Conservation (phyloP, 495 filamentous ascomycete species). For the Penicillium atrosanguineum region DNA sequence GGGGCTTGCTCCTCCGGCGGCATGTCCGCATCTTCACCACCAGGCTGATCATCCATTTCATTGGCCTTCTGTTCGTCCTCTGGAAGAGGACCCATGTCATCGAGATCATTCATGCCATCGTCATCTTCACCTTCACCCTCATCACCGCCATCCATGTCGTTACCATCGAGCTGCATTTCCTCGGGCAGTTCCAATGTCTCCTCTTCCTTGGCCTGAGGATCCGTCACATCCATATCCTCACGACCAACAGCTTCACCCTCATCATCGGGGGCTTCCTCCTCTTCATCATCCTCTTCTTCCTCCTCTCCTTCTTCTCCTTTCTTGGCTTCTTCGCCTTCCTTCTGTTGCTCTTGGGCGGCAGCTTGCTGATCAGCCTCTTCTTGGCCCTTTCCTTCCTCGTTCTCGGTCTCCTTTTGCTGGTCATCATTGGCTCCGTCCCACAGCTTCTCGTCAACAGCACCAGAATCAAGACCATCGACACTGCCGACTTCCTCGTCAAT, state of each 20-base stretch:
- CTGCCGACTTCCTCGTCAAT: constrained; percentile 87
- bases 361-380: constrained; percentile 62
- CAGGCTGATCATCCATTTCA: constrained; percentile 33
- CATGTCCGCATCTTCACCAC: constrained; percentile 41
- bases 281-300: constrained; percentile 54
- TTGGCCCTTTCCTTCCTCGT: constrained; percentile 65
- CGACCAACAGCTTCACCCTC: constrained; percentile 60
- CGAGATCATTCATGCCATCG: constrained; percentile 70
- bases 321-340: constrained; percentile 42
- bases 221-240: constrained; percentile 61
- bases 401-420: constrained; percentile 77
- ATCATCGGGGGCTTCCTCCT: constrained; percentile 57
- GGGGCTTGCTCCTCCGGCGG: constrained; percentile 32
- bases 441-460: constrained; percentile 93
- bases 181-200: constrained; percentile 64
- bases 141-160: constrained; percentile 60
- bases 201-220: constrained; percentile 72
- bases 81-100: constrained; percentile 62
- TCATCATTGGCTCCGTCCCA: constrained; percentile 86
- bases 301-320: constrained; percentile 48
- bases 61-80: constrained; percentile 38
- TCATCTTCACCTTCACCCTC: constrained; percentile 65
- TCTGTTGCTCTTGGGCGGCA: constrained; percentile 57
- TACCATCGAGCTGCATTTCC: constrained; percentile 66
- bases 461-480: constrained; percentile 84